Evolutionary conservation across 768 basidiomycete genomes (phyloP).

Genomic region (Leccinum incarnatum): DNA sequence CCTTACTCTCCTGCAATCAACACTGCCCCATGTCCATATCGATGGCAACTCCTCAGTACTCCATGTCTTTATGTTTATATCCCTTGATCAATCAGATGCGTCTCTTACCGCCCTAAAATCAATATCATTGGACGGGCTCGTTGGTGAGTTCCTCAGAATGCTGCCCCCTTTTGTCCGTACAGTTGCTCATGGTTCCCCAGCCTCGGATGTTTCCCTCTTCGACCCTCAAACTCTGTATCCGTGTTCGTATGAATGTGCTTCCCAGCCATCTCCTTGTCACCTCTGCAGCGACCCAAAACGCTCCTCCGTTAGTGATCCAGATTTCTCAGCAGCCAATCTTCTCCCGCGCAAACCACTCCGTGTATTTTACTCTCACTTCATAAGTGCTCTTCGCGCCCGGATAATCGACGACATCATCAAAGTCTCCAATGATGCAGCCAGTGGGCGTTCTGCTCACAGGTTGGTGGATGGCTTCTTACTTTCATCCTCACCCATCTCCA

Average conservation of each 20-base stretch:
- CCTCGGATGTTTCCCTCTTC: slow-evolving; percentile 43
- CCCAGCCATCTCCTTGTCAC: slow-evolving; percentile 37
- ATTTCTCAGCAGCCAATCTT: slow-evolving; percentile 34
- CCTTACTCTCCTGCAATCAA: slow-evolving; percentile 43
- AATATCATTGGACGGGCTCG: slow-evolving; percentile 49
- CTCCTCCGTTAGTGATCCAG: slow-evolving; percentile 14
- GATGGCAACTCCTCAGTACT: slow-evolving; percentile 43
- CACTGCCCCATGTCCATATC: slow-evolving; percentile 51
- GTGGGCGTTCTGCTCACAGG: slow-evolving; percentile 42
- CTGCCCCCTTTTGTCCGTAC: slow-evolving; percentile 3
- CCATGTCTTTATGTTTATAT: slow-evolving; percentile 56
- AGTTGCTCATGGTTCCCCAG: slow-evolving; percentile 32
- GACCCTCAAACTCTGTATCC: slow-evolving; percentile 51
- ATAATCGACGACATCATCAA: slow-evolving; percentile 52
- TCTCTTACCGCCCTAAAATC: slow-evolving; percentile 34
- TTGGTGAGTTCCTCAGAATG: slow-evolving; percentile 40
- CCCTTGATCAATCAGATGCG: slow-evolving; percentile 31
- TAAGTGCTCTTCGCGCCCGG: slow-evolving; percentile 58
- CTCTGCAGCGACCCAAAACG: slow-evolving; percentile 31
- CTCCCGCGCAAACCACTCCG: slow-evolving; percentile 49
- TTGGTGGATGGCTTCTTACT: slow-evolving; percentile 67
- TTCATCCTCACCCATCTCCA: slow-evolving; percentile 38
- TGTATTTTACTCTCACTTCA: slow-evolving; percentile 43
- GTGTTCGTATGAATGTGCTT: slow-evolving; percentile 47
- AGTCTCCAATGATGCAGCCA: slow-evolving; percentile 32